Percentiles rank a stretch among this genome's conserved stretches.
phyloP scores from a whole-genome alignment of 2,329 filamentous ascomycete genomes.

The Sclerotinia subarctica region DNA sequence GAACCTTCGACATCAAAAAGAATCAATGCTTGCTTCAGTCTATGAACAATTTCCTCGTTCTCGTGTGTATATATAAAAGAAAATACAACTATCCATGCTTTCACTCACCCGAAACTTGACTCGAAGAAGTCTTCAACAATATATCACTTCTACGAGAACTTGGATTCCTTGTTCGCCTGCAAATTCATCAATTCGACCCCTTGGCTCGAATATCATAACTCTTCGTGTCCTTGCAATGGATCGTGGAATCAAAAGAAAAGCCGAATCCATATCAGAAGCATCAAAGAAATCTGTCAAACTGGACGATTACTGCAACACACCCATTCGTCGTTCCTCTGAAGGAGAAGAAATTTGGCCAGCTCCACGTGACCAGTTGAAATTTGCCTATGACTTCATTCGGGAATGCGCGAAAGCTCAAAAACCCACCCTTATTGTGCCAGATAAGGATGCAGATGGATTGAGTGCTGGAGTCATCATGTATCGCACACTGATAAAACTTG shows the following conservation, averaged over 20 bases:
- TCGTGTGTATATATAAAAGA: not conserved
- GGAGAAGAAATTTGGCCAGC: constrained; percentile 57
- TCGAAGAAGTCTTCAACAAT: not conserved
- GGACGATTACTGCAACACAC: constrained; percentile 31
- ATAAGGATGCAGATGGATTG: constrained; percentile 67
- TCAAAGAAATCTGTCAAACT: constrained; percentile 27
- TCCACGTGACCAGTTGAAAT: constrained; percentile 51
- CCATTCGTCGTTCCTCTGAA: constrained; percentile 20
- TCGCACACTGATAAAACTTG: constrained; percentile 57
- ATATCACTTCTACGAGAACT: not conserved
- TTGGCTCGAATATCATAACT: not conserved
- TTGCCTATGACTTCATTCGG: constrained; percentile 53
- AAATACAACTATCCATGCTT: not conserved
- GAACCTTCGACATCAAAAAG: not conserved
- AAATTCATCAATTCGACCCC: not conserved
- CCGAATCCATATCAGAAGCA: constrained; percentile 11
- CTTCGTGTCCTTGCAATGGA: constrained; percentile 1
- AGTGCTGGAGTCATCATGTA: constrained; percentile 61
- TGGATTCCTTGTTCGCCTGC: not conserved
- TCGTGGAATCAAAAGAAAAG: constrained; percentile 28
- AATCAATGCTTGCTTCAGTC: not conserved
- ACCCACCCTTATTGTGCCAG: constrained; percentile 59
- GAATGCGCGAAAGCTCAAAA: constrained; percentile 53
- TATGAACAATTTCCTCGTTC: not conserved
- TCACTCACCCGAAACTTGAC: not conserved